Base-by-base conservation (phyloP, 1,139 yeast genomes). In the Saccharomyces hybrid region DNA sequence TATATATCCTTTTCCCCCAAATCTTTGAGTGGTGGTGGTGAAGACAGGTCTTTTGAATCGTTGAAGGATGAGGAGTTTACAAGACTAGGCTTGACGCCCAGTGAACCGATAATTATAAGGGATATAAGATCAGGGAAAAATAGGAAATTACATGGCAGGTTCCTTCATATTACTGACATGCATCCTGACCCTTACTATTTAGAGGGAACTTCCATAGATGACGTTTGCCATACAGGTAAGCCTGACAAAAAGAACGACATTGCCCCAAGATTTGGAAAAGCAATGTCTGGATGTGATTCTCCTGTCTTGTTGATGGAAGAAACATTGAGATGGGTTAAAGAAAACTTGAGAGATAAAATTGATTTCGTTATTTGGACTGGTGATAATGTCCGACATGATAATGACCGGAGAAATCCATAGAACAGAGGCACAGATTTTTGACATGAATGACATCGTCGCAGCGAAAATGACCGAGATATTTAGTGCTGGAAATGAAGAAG, bases 311-410 rank as follows among this genome's bases (percentile, higher is more conserved):
- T 88, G 50, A 81, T 85, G 71, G 73, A 82, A 26, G 77, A 76
- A 13, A 88, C 96, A 0, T 72, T 88, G 54, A 67, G 76, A 47
- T 88, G 95, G 95, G 73, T 88, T 1, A 70, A 74, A 29, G 73
- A 76, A 7, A 82, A 87, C 60, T 68, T 87, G 54, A 79, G 77
- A 57, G 95, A 86, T 65, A 83, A 87, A 59, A 83, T 88, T 51
- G 96, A 88, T 68, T 88, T 88, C 67, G 84, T 88, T 29, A 79
- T 88, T 16, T 88, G 96, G 96, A 88, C 96, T 0, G 96, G 96
- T 34, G 96, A 88, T 70, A 88, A 88, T 63, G 82, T 87, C 48
- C 76, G 96, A 54, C 96, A 88, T 67, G 96, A 88, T 68, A 85
- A 85, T 64, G 96, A 88, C 70, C 75, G 95, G 65, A 67, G 70